Evolutionary conservation across 352 stramenopile genomes (phyloP), one percentile per base, ranked within the genome.

Genomic region (Phytopythium chamaehyphon): DNA sequence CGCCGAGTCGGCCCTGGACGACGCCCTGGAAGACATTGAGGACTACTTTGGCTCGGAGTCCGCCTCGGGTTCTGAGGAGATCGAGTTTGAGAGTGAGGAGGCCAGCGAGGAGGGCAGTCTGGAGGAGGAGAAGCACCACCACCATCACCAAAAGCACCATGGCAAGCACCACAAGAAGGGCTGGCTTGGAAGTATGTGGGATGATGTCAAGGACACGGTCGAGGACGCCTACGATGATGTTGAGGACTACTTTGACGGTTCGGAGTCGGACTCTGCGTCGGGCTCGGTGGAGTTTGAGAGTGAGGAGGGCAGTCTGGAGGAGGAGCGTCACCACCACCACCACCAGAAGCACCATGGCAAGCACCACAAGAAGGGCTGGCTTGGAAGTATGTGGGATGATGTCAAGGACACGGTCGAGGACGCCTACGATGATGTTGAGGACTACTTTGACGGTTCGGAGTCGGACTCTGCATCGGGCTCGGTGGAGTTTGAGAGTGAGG

Each of bases 41-140:
- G 66, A 74, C 55, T 61, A 48, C 39, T 22, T 63, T 1, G 58
- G 63, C 19, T 71, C 61, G 21, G 47, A 52, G 16, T 66, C 62
- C 3, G 55, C 26, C 6, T 54, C 48, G 7, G 36, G 36, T 0
- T 58, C 62, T 18, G 55, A n/a, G n/a, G n/a, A n/a, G n/a, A n/a
- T 51, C 0, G 66, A 55, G 19, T 46, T 56, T 4, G 52, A 59
- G 47, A 68, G 31, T 23, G 52, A 73, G 43, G 37, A 73, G 43
- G 40, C 62, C 37, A 62, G 46, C n/a, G 55, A 46, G 40, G 26
- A n/a, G 39, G 19, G 65, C 6, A 45, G 51, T 18, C n/a, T 28
- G 7, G 44, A 57, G 36, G 48, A 72, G 18, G 37, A 66, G 33
- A 26, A 59, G 5, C 45, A 61, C 28, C 28, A 33, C 28, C 28